Evolutionary conservation across 352 stramenopile genomes (phyloP), one percentile per base, ranked within the genome.

Genomic region (Phytopythium oedochilum): DNA sequence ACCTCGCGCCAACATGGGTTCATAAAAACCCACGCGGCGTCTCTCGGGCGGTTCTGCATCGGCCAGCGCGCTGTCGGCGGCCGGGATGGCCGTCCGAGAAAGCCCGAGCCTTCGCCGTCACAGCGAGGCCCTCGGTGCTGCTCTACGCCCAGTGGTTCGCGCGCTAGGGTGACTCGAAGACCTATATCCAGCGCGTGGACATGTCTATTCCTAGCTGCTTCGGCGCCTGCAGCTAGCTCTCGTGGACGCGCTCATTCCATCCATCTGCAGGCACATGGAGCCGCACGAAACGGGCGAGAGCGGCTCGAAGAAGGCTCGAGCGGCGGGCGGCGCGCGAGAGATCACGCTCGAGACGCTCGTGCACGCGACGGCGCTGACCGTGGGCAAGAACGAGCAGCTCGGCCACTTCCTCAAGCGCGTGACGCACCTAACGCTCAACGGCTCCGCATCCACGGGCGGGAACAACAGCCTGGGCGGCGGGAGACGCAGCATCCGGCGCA

Each of bases 381-480:
- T 92, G 17, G 82, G 75, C 53, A 92, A 89, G 36, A 51, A 67
- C 18, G 79, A 92, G 61, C 59, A 78, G 6, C 57, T 83, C 4
- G 63, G 81, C 35, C 77, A 90, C 49, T 89, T 86, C 56, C 75
- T 92, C 34, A 84, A 87, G 59, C 71, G 82, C 12, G 57, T 92
- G 48, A 90, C 82, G 26, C 82, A 90, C 59, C 39, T 90, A 38
- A 83, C 73, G 48, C 68, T 92, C 31, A 80, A 75, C 49, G 78
- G 75, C 23, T 70, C 71, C 36, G 64, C 31, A 5, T 9, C 25
- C 20, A 15, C 59, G 36, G 78, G 74, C 56, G 77, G 75, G 45
- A 46, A 22, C 48, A 40, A 29, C 43, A 62, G 55, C 54, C 29
- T 40, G 12, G 38, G 39, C 54, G 35, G 40, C 17, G 44, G 46